Base-by-base conservation (phyloP, 305 asterid species). In the Nicotiana rustica region DNA sequence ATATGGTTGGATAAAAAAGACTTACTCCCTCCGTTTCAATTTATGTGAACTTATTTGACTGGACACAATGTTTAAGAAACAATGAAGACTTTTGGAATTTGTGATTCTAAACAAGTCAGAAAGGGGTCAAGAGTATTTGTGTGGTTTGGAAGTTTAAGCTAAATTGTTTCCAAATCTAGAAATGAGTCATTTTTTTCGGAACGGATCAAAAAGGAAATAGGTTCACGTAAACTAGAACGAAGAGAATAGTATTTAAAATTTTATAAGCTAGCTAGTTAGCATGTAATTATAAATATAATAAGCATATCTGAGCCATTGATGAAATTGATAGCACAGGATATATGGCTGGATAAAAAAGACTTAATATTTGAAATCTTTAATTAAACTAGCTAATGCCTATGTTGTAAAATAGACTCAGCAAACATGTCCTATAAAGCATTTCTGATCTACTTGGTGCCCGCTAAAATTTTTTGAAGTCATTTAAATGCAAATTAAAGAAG, bases 391-490 rank as follows among this genome's bases (percentile, higher is more conserved):
- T 65, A 65, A 41, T 41, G 49, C 49, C 49, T 65, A 12, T 13
- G 14, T 14, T 4, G 62, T 47, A 73, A 21, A 21, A 10, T 47
- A 49, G 62, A 73, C 41, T 47, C 41, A 21, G 21, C 60, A 21
- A 71, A 25, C 18, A 44, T 70, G 18, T 70, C 17, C 35, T 10
- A 13, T 14, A 10, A 73, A 47, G 79, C 62, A 49, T 49, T 49
- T 73, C 25, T 71, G 38, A 35, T 14, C 36, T 25, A 21, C 21
- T 47, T 49, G 62, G 38, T 73, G 62, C 87, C 88, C 88, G 88
- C 88, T 83, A 36, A 17, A 57, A 18, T 12, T 31, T 57, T 86
- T 89, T 84, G 70, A 89, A 86, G 64, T 81, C 15, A 65, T 60
- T 35, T 41, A 49, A 79, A 73, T 52, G 71, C 10, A 36, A 35